Base-by-base conservation (phyloP, 2,329 filamentous ascomycete species). In the Rasamsonia emersonii region DNA sequence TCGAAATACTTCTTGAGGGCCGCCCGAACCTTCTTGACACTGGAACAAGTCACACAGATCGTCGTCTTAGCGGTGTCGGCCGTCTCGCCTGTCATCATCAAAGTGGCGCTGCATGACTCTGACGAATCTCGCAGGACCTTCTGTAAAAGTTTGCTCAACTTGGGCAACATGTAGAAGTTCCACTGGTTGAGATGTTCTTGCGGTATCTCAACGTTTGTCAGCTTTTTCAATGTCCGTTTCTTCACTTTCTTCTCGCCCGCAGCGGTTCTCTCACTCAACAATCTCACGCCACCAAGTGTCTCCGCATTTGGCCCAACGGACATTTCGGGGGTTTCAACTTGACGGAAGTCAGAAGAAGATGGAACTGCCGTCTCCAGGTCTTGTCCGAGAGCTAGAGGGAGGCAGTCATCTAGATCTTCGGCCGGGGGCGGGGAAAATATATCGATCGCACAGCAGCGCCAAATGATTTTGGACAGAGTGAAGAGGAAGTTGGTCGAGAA, bases 41-140 rank as follows among this genome's bases (percentile, higher is more conserved):
- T 77, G n/a, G 61, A 64, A 50, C 76, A 80, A 13, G 73, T 76
- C 23, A 80, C 68, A 39, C 76, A 73, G 19, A 79, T 73, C 0
- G 76, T 79, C 1, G 76, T 75, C 36, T 65, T 66, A 5, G 74
- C 73, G 15, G 64, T 71, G 29, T 74, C 68, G 18, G 63, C 55
- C 1, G 68, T 67, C 33, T 74, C 71, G 13, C 76, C 76, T 30
- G 76, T 70, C 46, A 74, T 71, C 39, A 76, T 69, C 8, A 79
- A 64, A 33, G 69, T 68, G 21, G 76, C 76, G 34, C 71, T 73
- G 42, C 73, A 70, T 2, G 74, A 76, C 49, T 79, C 76, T 2
- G 67, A 59, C 0, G 72, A 74, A 24, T 76, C 71, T 38, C 67
- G 70, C 10, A 79, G 53, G 5, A 72, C 68, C 39, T 71, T 72